phyloP scores from a whole-genome alignment of 2,329 filamentous ascomycete genomes.

The Aspergillus pseudoterreus region DNA sequence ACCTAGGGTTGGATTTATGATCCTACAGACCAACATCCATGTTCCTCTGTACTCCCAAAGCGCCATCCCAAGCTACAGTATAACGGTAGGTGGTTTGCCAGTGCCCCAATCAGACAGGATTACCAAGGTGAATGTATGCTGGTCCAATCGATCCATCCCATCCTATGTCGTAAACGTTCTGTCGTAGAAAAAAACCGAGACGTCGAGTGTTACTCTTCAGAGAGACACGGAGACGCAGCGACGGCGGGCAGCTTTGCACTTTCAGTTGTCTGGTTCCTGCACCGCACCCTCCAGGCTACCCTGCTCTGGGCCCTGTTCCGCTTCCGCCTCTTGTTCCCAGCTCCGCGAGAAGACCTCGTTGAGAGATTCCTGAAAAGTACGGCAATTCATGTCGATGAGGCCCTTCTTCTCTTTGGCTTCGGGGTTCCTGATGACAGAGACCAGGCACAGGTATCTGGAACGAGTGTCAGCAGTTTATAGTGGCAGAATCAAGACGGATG shows the following conservation, averaged over 20 bases:
- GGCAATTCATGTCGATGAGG: constrained; percentile 64
- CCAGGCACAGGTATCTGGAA: constrained; percentile 58
- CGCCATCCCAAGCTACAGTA: too few relatives aligned
- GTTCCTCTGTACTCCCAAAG: too few relatives aligned
- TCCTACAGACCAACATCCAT: too few relatives aligned
- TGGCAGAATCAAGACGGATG: not conserved
- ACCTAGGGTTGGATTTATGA: too few relatives aligned
- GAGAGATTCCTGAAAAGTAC: constrained; percentile 60
- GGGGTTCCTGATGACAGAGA: constrained; percentile 63
- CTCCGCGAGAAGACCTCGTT: constrained; percentile 57
- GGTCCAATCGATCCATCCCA: too few relatives aligned
- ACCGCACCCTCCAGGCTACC: constrained; percentile 8
- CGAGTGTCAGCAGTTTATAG: constrained; percentile 13
- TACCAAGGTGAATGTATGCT: too few relatives aligned
- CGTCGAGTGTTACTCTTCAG: too few relatives aligned
- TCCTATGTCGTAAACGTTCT: too few relatives aligned
- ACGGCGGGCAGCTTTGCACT: not conserved
- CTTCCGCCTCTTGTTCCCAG: constrained; percentile 39
- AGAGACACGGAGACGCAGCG: not conserved
- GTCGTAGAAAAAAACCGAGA: too few relatives aligned
- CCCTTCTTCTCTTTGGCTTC: constrained; percentile 62
- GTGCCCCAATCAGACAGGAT: too few relatives aligned
- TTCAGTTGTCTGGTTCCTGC: not conserved
- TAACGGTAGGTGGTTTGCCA: too few relatives aligned
- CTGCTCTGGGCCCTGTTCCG: constrained; percentile 20